A percentile compares a stretch with the other conserved stretches of the same genome.
Evolutionary conservation across 179 eudicot species (phyloP).

Genomic region (Carnegiea gigantea): DNA sequence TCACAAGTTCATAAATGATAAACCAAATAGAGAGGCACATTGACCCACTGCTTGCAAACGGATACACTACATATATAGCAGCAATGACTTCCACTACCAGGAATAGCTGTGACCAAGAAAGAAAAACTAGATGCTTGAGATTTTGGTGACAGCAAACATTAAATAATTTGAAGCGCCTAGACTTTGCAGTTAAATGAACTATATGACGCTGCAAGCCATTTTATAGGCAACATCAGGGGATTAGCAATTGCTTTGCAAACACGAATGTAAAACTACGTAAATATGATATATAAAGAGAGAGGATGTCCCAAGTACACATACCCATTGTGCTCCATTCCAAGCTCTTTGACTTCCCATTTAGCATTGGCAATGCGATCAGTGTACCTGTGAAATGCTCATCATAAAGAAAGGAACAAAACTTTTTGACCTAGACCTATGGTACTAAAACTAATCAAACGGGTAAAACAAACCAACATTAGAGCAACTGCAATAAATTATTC

Average conservation of each 20-base stretch:
- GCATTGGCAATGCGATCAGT: slow-evolving; percentile 80
- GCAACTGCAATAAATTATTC: neutral
- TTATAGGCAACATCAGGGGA: neutral
- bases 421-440: neutral
- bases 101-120: neutral
- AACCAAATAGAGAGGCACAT: neutral
- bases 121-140: neutral
- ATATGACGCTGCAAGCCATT: neutral
- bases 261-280: neutral
- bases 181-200: neutral
- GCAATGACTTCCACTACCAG: neutral
- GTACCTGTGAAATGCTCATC: slow-evolving; percentile 55
- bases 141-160: neutral
- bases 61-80: neutral
- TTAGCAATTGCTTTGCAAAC: neutral
- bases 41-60: too few relatives aligned
- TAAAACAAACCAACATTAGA: neutral
- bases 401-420: slow-evolving; percentile 11
- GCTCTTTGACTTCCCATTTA: slow-evolving; percentile 96
- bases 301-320: slow-evolving; percentile 29
- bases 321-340: slow-evolving; percentile 98
- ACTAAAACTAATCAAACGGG: neutral
- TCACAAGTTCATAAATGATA: neutral
- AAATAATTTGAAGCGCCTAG: neutral
- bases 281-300: neutral